phyloP scores from a whole-genome alignment of 345 rosid species.

The Citrus cavaleriei region DNA sequence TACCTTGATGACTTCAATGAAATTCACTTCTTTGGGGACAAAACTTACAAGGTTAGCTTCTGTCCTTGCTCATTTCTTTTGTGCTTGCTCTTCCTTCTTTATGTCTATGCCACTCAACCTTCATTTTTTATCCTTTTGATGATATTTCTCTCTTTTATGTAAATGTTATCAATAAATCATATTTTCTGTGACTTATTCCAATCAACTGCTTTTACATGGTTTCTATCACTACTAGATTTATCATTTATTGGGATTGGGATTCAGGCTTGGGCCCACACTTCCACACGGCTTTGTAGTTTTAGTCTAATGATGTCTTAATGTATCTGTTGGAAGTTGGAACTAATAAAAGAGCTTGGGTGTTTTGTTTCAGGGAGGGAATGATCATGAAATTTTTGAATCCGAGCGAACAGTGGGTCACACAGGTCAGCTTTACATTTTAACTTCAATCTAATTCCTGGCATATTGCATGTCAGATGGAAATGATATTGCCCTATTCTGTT shows the following conservation, averaged over 20 bases:
- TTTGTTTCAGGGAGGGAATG: constrained; percentile 78
- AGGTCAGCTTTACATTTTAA: constrained; percentile 44
- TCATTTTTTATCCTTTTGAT: neutral
- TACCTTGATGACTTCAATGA: constrained; percentile 73
- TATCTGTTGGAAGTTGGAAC: neutral
- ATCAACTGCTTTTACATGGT: neutral
- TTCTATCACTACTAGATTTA: neutral
- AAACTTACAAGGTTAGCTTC: constrained; percentile 77
- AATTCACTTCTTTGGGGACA: constrained; percentile 98
- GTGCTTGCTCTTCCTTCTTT: neutral
- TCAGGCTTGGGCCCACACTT: neutral
- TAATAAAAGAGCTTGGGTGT: constrained; percentile 2
- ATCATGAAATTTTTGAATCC: constrained; percentile 86
- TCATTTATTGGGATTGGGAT: neutral
- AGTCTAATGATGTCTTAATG: neutral
- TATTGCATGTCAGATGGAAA: neutral
- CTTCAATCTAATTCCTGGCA: neutral
- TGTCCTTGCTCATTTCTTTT: neutral
- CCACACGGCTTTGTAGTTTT: neutral
- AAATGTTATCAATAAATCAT: neutral
- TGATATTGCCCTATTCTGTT: neutral
- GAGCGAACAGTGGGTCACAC: constrained; percentile 80
- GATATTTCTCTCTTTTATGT: neutral
- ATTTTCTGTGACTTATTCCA: too few species aligned
- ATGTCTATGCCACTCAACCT: neutral